These are phyloP conservation scores for Cladophialophora yegresii DNA, from an alignment of 2,329 filamentous ascomycete genomes.

Conservation along the genomic window DNA sequence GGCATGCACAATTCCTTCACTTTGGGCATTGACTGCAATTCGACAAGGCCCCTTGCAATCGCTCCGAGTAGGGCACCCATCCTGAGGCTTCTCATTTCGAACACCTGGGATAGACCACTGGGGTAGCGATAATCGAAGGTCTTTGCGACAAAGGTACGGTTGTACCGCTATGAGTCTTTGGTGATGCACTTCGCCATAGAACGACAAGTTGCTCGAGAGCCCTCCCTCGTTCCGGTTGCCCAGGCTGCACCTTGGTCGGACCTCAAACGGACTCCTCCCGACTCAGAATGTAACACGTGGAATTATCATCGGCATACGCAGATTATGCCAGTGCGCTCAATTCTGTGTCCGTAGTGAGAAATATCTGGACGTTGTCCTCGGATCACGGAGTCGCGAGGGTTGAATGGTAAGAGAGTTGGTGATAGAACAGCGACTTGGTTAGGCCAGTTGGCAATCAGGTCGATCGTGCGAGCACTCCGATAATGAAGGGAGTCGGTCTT, in stretches of 20 bases:
- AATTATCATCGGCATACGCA: background rate
- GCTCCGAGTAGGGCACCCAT: background rate
- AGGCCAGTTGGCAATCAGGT: background rate
- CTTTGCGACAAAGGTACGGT: background rate
- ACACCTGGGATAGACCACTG: conserved; percentile 1
- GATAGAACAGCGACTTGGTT: background rate
- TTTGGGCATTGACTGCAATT: background rate
- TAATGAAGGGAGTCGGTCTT: background rate
- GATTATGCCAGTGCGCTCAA: background rate
- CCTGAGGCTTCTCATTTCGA: background rate
- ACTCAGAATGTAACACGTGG: background rate
- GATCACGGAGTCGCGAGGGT: too few relatives aligned
- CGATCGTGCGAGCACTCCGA: background rate
- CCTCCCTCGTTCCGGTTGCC: background rate
- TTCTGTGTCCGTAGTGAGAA: background rate
- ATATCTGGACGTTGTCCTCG: background rate
- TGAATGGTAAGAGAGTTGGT: background rate
- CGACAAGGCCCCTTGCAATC: background rate
- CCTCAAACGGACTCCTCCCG: background rate
- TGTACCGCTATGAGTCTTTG: background rate
- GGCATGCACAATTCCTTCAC: background rate
- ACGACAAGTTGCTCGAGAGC: background rate
- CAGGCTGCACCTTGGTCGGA: conserved; percentile 1
- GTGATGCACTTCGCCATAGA: conserved; percentile 6
- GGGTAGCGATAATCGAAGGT: background rate